Conservation (phyloP, 352 stramenopile species). For the Phytophthora europaea region DNA sequence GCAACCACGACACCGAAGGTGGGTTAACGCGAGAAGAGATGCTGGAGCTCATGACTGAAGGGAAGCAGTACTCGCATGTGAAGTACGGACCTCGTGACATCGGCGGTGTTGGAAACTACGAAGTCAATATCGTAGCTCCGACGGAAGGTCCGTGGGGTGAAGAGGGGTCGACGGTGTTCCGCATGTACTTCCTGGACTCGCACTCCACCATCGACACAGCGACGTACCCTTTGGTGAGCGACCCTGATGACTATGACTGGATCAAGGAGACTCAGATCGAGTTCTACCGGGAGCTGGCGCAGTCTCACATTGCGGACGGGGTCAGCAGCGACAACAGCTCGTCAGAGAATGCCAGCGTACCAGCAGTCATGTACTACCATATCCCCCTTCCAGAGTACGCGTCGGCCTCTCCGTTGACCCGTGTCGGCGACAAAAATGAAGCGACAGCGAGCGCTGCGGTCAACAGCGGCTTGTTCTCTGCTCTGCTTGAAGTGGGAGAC, state of each 20-base stretch:
- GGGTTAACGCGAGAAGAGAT: constrained; percentile 56
- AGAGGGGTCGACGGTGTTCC: constrained; percentile 48
- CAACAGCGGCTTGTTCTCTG: constrained; percentile 50
- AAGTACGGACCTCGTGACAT: constrained; percentile 57
- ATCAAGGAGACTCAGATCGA: constrained; percentile 59
- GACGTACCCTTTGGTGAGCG: constrained; percentile 38
- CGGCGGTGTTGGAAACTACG: constrained; percentile 74
- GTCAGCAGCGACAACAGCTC: constrained; percentile 14
- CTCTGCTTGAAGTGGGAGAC: constrained; percentile 53
- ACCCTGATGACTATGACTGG: constrained; percentile 50
- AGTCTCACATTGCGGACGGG: constrained; percentile 24
- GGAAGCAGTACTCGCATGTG: constrained; percentile 54
- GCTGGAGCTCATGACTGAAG: constrained; percentile 40
- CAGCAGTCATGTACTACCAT: constrained; percentile 73
- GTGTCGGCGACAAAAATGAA: constrained; percentile 45
- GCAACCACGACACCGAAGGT: constrained; percentile 74
- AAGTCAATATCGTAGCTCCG: constrained; percentile 59
- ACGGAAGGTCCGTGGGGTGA: constrained; percentile 47
- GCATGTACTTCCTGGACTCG: constrained; percentile 83
- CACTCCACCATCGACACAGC: constrained; percentile 41
- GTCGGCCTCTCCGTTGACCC: constrained; percentile 29
- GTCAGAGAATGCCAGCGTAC: constrained; percentile 26
- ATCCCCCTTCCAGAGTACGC: constrained; percentile 67
- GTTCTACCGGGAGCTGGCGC: constrained; percentile 49
- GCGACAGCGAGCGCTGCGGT: constrained; percentile 32